These are phyloP conservation scores for Monosporascus sp. DNA, from an alignment of 2,329 filamentous ascomycete species.

Conservation along the genomic window DNA sequence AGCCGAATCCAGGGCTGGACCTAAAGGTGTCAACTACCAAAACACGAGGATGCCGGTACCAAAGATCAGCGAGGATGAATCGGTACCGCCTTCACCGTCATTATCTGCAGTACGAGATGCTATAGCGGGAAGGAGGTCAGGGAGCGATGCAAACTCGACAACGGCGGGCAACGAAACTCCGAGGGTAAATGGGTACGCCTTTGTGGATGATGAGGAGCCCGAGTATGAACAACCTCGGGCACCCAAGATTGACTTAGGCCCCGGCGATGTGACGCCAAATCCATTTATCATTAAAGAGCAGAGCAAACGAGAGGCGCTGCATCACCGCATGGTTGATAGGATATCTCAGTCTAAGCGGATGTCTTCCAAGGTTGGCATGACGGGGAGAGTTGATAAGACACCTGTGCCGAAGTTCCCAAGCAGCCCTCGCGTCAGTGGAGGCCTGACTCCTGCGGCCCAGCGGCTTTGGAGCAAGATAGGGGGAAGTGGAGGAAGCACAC, in stretches of 20 bases:
- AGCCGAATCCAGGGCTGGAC: slow-evolving; percentile 64
- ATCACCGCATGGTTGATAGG: slow-evolving; percentile 81
- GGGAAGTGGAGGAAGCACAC: slow-evolving; percentile 28
- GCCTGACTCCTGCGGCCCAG: slow-evolving; percentile 70
- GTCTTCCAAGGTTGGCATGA: slow-evolving; percentile 53
- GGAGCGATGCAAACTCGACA: slow-evolving; percentile 56
- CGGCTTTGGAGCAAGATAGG: slow-evolving; percentile 61
- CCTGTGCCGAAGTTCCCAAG: slow-evolving; percentile 68
- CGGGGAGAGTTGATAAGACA: slow-evolving; percentile 52
- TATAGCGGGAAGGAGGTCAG: slow-evolving; percentile 66
- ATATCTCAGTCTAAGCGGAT: slow-evolving; percentile 68
- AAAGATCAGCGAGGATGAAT: slow-evolving; percentile 31
- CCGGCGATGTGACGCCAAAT: slow-evolving; percentile 60
- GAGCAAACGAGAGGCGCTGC: slow-evolving; percentile 72
- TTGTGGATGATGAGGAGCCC: slow-evolving; percentile 77
- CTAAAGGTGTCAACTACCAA: slow-evolving; percentile 71
- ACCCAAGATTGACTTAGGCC: slow-evolving; percentile 52
- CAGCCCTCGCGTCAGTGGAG: slow-evolving; percentile 51
- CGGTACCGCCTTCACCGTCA: slow-evolving; percentile 69
- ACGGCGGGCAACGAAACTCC: slow-evolving; percentile 71
- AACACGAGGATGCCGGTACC: slow-evolving; percentile 73
- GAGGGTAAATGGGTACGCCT: slow-evolving; percentile 86
- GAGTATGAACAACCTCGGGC: slow-evolving; percentile 37
- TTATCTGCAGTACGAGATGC: slow-evolving; percentile 80
- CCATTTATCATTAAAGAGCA: slow-evolving; percentile 77